These are phyloP conservation scores for Ogataea ganodermae DNA, from an alignment of 805 yeast genomes.

Conservation along the genomic window DNA sequence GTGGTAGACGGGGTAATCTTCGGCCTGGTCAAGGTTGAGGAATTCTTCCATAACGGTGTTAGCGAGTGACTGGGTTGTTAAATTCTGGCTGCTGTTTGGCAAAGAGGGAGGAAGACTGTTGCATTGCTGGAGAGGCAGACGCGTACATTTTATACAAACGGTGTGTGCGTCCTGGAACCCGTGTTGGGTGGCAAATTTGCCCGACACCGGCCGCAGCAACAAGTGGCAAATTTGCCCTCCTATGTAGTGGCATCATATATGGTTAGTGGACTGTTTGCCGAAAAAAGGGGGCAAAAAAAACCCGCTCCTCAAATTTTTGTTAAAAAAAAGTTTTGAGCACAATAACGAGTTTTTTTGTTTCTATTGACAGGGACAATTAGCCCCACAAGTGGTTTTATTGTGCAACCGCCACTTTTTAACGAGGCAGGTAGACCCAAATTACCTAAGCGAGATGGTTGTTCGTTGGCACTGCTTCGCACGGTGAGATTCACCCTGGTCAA, in stretches of 20 bases:
- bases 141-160: background rate
- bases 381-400: too few relatives aligned
- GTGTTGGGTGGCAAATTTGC: constrained; percentile 1
- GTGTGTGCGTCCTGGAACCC: too few relatives aligned
- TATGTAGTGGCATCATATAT: background rate
- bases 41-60: constrained; percentile 8
- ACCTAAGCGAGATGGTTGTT: too few relatives aligned
- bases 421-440: too few relatives aligned
- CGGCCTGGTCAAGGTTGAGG: constrained; percentile 7
- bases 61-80: background rate
- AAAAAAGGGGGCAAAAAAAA: background rate
- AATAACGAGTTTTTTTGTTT: background rate
- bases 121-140: background rate
- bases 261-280: background rate
- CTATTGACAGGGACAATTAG: background rate
- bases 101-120: too few relatives aligned
- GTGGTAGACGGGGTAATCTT: constrained; percentile 5
- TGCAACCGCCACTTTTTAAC: too few relatives aligned
- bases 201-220: too few relatives aligned
- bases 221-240: background rate
- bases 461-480: too few relatives aligned
- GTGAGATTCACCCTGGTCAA: too few relatives aligned
- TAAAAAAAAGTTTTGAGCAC: background rate
- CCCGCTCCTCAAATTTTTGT: constrained; percentile 1
- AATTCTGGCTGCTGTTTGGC: too few relatives aligned